These are phyloP conservation scores for Aspergillus mulundensis DNA, from an alignment of 495 filamentous ascomycete species.

Conservation along the genomic window DNA sequence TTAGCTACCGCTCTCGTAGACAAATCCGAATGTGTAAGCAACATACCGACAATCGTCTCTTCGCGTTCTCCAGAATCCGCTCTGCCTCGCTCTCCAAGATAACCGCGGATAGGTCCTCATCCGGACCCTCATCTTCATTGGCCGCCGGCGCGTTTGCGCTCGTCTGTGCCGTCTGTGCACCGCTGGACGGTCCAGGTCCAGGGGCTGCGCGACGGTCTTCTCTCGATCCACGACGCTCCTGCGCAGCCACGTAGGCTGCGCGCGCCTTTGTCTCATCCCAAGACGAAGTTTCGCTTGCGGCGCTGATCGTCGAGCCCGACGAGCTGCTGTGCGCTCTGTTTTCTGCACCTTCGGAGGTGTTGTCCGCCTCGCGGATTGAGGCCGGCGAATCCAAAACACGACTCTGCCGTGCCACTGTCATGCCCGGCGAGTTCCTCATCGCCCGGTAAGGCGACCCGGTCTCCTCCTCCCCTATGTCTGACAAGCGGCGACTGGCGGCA, in stretches of 20 bases:
- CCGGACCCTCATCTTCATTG: conserved; percentile 30
- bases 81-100: conserved; percentile 80
- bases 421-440: conserved; percentile 13
- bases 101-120: conserved; percentile 59
- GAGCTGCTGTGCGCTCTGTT: conserved; percentile 30
- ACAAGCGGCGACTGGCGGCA: conserved; percentile 56
- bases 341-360: conserved; percentile 16
- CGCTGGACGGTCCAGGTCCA: conserved; percentile 4
- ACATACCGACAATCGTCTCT: conserved; percentile 78
- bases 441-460: conserved; percentile 25
- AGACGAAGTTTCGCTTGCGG: conserved; percentile 27
- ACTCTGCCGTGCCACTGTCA: conserved; percentile 4
- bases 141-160: conserved; percentile 18
- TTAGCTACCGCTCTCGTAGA: conserved; percentile 11
- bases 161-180: conserved; percentile 8
- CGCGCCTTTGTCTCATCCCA: conserved; percentile 17
- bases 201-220: conserved; percentile 6
- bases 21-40: neutral
- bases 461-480: conserved; percentile 67
- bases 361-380: conserved; percentile 9
- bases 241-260: conserved; percentile 14
- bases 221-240: conserved; percentile 9
- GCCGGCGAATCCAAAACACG: conserved; percentile 17
- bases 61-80: conserved; percentile 85
- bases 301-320: conserved; percentile 40